These are phyloP conservation scores for Saksenaea oblongispora DNA, from an alignment of 371 early-diverging fungal genomes.

Conservation along the genomic window DNA sequence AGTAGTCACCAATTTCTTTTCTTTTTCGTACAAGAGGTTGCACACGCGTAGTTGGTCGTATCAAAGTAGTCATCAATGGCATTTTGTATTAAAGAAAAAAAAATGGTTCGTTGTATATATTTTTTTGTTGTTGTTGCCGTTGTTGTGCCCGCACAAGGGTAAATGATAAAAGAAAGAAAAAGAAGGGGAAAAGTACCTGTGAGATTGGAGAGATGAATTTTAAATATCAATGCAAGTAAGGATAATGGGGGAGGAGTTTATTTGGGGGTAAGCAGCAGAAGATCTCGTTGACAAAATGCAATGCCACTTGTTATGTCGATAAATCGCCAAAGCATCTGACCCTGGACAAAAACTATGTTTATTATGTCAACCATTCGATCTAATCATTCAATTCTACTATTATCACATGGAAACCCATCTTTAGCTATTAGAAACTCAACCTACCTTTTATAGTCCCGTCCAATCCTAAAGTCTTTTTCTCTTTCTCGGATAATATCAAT, in stretches of 20 bases:
- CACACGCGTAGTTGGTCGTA: slow-evolving; percentile 7
- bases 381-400: not conserved
- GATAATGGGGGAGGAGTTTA: not conserved
- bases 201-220: not conserved
- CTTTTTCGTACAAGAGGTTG: slow-evolving; percentile 4
- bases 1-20: slow-evolving; percentile 65
- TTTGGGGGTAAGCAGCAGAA: not conserved
- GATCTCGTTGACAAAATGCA: not conserved
- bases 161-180: not conserved
- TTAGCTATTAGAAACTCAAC: not conserved
- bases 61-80: slow-evolving; percentile 16
- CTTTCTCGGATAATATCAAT: slow-evolving; percentile 1
- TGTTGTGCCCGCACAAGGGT: slow-evolving; percentile 2
- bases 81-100: slow-evolving; percentile 11
- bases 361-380: not conserved
- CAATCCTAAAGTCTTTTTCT: not conserved
- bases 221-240: slow-evolving; percentile 3
- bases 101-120: not conserved
- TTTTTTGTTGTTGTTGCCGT: not conserved
- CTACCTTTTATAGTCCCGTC: not conserved
- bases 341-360: not conserved
- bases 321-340: not conserved
- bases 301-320: not conserved
- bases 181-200: not conserved
- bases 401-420: not conserved